phyloP scores from a whole-genome alignment of 148 eudicot species.

The Camellia japonica region DNA sequence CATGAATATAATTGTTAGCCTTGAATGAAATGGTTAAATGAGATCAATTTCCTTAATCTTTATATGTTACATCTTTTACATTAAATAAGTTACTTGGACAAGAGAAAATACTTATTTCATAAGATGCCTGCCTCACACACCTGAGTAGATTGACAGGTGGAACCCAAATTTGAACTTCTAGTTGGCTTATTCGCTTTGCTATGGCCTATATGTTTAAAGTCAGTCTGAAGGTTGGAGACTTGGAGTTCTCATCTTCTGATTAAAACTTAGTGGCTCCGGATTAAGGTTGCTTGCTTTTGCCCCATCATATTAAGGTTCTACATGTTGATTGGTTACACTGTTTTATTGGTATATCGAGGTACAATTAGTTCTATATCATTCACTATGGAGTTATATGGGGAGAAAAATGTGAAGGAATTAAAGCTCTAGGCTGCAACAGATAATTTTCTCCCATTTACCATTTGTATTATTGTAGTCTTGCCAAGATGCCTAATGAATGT shows the following conservation, averaged over 20 bases:
- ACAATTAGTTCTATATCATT: neutral
- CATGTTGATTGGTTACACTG: neutral
- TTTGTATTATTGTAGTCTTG: neutral
- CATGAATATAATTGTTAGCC: conserved; percentile 4
- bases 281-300: neutral
- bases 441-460: neutral
- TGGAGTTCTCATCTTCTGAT: conserved; percentile 4
- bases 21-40: conserved; percentile 5
- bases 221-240: conserved; percentile 7
- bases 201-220: neutral
- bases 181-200: neutral
- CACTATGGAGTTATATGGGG: neutral
- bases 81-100: neutral
- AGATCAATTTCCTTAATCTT: neutral
- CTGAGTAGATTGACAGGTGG: neutral
- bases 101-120: neutral
- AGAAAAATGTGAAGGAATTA: neutral
- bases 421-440: neutral
- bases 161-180: neutral
- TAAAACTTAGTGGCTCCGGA: no score
- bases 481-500: neutral
- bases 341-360: neutral
- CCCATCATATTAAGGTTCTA: neutral
- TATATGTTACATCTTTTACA: neutral
- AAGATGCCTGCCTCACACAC: neutral